Evolutionary conservation across 164 flowering plant genomes (phyloP), one percentile per base, ranked within the genome.

Genomic region (Vitis riparia): DNA sequence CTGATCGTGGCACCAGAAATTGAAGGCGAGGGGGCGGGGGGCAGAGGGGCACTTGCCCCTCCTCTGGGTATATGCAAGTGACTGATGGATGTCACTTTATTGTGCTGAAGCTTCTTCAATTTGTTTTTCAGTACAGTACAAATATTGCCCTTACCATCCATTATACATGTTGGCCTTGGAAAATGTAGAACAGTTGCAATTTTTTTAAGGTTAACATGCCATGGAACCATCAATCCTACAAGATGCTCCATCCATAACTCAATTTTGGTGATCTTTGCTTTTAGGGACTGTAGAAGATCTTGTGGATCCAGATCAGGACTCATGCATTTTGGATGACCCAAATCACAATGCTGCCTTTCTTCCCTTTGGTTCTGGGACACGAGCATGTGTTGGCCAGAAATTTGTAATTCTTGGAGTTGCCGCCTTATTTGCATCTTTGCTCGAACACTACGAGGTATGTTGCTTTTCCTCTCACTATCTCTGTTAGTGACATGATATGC

Each of bases 301-400:
- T 53, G 57, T 23, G 32, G 69, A 64, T 60, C 16, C 63, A 19
- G 73, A 58, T 53, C 62, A 57, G 17, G 59, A 62, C 52, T 63
- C 86, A 17, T 78, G 77, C 49, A 70, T 76, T 37, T 69, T 85
- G 58, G 77, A 77, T 57, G 78, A 84, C 52, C 87, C 84, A 65
- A 77, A 71, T 69, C 74, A 75, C 55, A 80, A 81, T 75, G 79
- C 76, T 17, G 82, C 89, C 49, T 89, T 81, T 80, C 90, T 89
- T 69, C 84, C 93, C 58, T 87, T 89, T 66, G 93, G 93, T 49
- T 82, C 82, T 73, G 93, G 90, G 63, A 59, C 77, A 32, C 86
- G 90, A 58, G 81, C 86, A 19, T 89, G 93, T 76, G 73, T 87
- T 73, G 90, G 89, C 27, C 87, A 87, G 79, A 85, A 78, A 63